Percentiles rank a stretch among this genome's conserved stretches.
phyloP scores from a whole-genome alignment of 768 basidiomycete species.

The Lentinus brumalis region DNA sequence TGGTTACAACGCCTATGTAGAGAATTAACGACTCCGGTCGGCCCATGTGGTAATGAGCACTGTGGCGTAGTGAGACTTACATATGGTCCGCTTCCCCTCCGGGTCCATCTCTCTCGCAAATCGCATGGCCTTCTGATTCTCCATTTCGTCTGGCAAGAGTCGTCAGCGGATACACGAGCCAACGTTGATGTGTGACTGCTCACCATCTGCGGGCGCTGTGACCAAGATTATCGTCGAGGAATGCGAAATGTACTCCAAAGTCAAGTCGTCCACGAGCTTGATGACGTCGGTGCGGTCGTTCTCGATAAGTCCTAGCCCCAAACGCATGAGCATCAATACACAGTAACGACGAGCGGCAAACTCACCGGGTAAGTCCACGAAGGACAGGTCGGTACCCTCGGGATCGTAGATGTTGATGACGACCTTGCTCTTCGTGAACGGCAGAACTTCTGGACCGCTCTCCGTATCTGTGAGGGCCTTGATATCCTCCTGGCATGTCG shows the following conservation, averaged over 20 bases:
- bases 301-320: constrained; percentile 55
- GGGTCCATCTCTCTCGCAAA: constrained; percentile 59
- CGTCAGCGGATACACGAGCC: too few relatives aligned
- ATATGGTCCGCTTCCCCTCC: constrained; percentile 60
- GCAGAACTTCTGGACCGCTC: constrained; percentile 9
- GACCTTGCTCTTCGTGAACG: constrained; percentile 34
- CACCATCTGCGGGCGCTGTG: constrained; percentile 67
- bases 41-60: not conserved
- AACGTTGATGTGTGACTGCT: not conserved
- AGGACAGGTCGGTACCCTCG: constrained; percentile 21
- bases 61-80: constrained; percentile 34
- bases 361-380: constrained; percentile 31
- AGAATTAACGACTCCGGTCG: not conserved
- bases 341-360: constrained; percentile 25
- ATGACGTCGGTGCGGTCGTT: constrained; percentile 46
- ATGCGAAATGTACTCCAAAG: constrained; percentile 46
- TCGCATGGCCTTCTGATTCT: constrained; percentile 60
- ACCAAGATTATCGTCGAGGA: constrained; percentile 64
- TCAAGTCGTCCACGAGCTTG: constrained; percentile 49
- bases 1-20: constrained; percentile 63
- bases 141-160: constrained; percentile 57
- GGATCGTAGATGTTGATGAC: constrained; percentile 34
- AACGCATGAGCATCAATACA: constrained; percentile 12
- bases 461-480: constrained; percentile 24
- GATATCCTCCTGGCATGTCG: constrained; percentile 30